Conservation (phyloP, 2,329 filamentous ascomycete genomes). For the Ciborinia camelliae region DNA sequence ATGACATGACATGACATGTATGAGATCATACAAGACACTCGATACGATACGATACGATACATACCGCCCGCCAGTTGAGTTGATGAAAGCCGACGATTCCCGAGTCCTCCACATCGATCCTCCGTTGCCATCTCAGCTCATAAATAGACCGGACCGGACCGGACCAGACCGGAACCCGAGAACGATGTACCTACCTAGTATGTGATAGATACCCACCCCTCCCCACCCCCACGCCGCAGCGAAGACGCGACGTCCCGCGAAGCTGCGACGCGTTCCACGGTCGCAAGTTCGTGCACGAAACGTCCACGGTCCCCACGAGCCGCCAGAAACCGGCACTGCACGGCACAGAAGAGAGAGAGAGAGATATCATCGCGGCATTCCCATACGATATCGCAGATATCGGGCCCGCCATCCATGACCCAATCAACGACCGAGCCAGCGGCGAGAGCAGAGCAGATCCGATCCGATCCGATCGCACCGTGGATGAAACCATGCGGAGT, state of each 20-base stretch:
- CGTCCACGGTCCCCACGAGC: constrained; percentile 15
- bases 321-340: constrained; percentile 18
- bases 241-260: constrained; percentile 54
- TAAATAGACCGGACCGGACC: too few species aligned
- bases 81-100: constrained; percentile 64
- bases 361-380: constrained; percentile 48
- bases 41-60: too few species aligned
- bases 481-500: constrained; percentile 37
- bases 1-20: too few species aligned
- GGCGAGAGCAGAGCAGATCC: constrained; percentile 63
- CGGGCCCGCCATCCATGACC: constrained; percentile 56
- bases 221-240: too few species aligned
- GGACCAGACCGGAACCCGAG: constrained; percentile 65
- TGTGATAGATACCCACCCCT: constrained; percentile 64
- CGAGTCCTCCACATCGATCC: constrained; percentile 56
- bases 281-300: constrained; percentile 9
- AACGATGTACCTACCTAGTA: too few species aligned
- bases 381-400: constrained; percentile 54
- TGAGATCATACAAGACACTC: too few species aligned
- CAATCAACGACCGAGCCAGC: constrained; percentile 65
- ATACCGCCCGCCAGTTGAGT: too few species aligned
- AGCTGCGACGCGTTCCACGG: constrained; percentile 51
- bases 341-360: constrained; percentile 37
- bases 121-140: constrained; percentile 60
- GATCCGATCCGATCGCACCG: constrained; percentile 45